Percentiles rank a stretch among this genome's conserved stretches.
These are phyloP conservation scores for Diaporthe caulivora DNA, from an alignment of 2,329 filamentous ascomycete genomes.

Conservation along the genomic window DNA sequence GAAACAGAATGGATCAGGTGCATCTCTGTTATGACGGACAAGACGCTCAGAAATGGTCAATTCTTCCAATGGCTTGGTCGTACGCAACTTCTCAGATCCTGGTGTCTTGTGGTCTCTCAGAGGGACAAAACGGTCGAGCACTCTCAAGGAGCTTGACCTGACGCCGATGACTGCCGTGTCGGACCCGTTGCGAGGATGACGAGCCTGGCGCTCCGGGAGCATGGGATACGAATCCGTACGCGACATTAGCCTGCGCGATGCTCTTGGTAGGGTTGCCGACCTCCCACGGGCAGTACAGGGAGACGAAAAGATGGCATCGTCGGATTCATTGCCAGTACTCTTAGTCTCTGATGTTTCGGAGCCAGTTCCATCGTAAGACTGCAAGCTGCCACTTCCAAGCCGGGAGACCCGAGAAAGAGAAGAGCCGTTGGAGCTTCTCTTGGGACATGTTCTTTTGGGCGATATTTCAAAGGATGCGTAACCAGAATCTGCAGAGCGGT, in stretches of 20 bases:
- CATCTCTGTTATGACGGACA: conserved; percentile 55
- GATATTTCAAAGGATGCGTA: conserved; percentile 39
- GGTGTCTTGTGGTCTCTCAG: conserved; percentile 52
- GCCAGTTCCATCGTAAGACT: conserved; percentile 38
- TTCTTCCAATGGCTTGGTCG: conserved; percentile 56
- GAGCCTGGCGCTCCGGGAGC: neutral
- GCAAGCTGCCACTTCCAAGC: conserved; percentile 6
- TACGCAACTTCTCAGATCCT: conserved; percentile 58
- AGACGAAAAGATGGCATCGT: neutral
- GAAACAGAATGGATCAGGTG: conserved; percentile 58
- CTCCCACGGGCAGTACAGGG: neutral
- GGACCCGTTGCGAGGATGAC: conserved; percentile 33
- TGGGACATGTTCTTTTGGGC: neutral
- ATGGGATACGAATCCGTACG: conserved; percentile 34
- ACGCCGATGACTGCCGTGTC: conserved; percentile 30
- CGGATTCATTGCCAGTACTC: neutral
- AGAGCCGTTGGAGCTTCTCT: neutral
- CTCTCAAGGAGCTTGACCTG: conserved; percentile 41
- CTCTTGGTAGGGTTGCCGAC: conserved; percentile 31
- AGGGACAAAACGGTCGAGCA: conserved; percentile 65
- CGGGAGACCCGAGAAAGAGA: conserved; percentile 21
- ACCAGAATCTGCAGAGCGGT: conserved; percentile 38
- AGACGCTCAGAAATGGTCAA: conserved; percentile 60
- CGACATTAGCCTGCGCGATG: conserved; percentile 28
- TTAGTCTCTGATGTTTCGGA: conserved; percentile 33